Conservation (phyloP, 106 monocot species). For the Platanthera guangdongensis region DNA sequence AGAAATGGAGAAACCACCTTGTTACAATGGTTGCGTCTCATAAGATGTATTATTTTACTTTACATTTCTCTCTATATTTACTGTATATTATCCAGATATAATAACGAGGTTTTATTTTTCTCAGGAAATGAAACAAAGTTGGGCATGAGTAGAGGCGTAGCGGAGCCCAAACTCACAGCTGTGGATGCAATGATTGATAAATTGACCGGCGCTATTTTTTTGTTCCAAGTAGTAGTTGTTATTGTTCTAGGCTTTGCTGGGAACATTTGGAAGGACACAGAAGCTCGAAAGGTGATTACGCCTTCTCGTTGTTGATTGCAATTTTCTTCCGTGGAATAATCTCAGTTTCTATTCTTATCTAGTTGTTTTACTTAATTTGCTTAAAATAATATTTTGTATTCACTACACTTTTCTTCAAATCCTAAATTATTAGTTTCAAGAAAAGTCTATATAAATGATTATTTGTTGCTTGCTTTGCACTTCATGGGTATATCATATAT, state of each 20-base stretch:
- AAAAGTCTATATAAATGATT: background rate
- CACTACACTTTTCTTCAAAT: background rate
- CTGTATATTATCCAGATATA: too few relatives aligned
- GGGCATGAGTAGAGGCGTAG: constrained; percentile 93
- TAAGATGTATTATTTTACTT: too few relatives aligned
- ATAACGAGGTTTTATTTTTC: constrained; percentile 9
- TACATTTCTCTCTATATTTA: too few relatives aligned
- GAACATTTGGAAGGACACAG: constrained; percentile 94
- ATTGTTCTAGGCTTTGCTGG: constrained; percentile 87
- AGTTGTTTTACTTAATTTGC: background rate
- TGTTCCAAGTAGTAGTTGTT: constrained; percentile 97
- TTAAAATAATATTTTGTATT: background rate
- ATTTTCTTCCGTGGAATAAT: background rate
- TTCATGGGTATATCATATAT: background rate
- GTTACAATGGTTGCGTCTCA: too few relatives aligned
- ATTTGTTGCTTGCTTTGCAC: background rate
- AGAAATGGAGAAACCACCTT: too few relatives aligned
- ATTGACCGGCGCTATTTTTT: constrained; percentile 90
- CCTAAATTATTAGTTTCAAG: background rate
- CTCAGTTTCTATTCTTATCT: background rate
- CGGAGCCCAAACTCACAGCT: constrained; percentile 96
- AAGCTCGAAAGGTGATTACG: constrained; percentile 88
- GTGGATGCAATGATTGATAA: constrained; percentile 97
- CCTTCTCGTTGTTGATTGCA: too few relatives aligned
- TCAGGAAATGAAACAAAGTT: constrained; percentile 93